These are phyloP conservation scores for Collybia sp. DNA, from an alignment of 768 basidiomycete species.

Conservation along the genomic window DNA sequence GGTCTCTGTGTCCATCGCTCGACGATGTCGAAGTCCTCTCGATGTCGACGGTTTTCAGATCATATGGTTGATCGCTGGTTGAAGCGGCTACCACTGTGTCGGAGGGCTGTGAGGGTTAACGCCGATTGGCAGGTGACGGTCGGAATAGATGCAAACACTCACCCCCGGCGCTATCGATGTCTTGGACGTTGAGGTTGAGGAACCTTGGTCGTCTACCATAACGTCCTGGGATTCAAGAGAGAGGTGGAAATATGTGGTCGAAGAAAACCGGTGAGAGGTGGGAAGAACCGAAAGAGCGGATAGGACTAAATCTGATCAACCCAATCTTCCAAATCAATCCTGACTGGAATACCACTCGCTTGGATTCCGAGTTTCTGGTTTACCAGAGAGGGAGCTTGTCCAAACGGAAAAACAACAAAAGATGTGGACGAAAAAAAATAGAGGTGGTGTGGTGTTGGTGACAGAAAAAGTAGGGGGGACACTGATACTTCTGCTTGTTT, in stretches of 20 bases:
- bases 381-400: conserved; percentile 6
- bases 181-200: conserved; percentile 23
- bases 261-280: conserved; percentile 9
- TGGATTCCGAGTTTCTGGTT: conserved; percentile 16
- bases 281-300: conserved; percentile 39
- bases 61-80: conserved; percentile 14
- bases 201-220: conserved; percentile 27
- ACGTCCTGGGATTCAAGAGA: conserved; percentile 19
- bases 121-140: conserved; percentile 8
- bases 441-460: background rate
- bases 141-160: conserved; percentile 11
- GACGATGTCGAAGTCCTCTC: conserved; percentile 35
- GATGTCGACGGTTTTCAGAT: conserved; percentile 34
- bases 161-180: conserved; percentile 20
- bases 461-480: conserved; percentile 4
- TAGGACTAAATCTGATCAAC: conserved; percentile 29
- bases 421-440: conserved; percentile 1
- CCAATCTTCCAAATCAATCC: conserved; percentile 20
- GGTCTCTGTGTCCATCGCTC: conserved; percentile 42
- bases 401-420: background rate
- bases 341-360: conserved; percentile 21
- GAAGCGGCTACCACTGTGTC: conserved; percentile 46
- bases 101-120: conserved; percentile 30
- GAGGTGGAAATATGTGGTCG: conserved; percentile 7
- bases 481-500: background rate